These are phyloP conservation scores for Suillus lakei DNA, from an alignment of 768 basidiomycete genomes.

Conservation along the genomic window DNA sequence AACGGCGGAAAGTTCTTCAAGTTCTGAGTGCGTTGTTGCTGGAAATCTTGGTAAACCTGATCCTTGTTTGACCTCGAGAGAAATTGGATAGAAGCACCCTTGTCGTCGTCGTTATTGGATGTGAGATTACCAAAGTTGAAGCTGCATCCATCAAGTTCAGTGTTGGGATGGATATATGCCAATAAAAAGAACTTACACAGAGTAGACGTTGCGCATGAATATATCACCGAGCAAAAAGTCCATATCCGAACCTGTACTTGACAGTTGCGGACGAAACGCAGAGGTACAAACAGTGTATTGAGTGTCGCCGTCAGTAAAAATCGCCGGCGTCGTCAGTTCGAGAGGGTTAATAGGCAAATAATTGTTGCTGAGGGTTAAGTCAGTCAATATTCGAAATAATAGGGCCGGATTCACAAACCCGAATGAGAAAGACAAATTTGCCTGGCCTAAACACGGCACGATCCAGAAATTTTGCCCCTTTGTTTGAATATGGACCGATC, in stretches of 20 bases:
- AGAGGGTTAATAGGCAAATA: conserved; percentile 48
- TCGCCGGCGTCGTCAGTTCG: conserved; percentile 41
- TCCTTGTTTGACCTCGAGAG: conserved; percentile 41
- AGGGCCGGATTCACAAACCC: conserved; percentile 8
- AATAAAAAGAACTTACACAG: conserved; percentile 36
- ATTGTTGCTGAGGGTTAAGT: conserved; percentile 26
- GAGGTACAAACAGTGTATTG: conserved; percentile 45
- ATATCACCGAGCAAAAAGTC: conserved; percentile 49
- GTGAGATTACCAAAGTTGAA: conserved; percentile 47
- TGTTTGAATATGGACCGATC: conserved; percentile 38
- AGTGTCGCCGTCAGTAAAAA: conserved; percentile 30
- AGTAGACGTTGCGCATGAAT: conserved; percentile 52
- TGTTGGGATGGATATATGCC: not conserved
- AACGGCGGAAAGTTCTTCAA: conserved; percentile 26
- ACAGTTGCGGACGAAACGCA: conserved; percentile 36
- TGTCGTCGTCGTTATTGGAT: conserved; percentile 16
- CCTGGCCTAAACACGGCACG: conserved; percentile 36
- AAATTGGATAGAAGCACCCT: conserved; percentile 45
- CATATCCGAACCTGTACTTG: conserved; percentile 29
- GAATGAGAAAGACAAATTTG: conserved; percentile 32
- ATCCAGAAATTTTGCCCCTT: conserved; percentile 40
- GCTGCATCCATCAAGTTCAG: conserved; percentile 21
- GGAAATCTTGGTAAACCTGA: conserved; percentile 38
- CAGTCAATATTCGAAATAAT: not conserved
- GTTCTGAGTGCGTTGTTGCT: conserved; percentile 11